phyloP scores from a whole-genome alignment of 805 yeast genomes.

The Candida taoyuanica region DNA sequence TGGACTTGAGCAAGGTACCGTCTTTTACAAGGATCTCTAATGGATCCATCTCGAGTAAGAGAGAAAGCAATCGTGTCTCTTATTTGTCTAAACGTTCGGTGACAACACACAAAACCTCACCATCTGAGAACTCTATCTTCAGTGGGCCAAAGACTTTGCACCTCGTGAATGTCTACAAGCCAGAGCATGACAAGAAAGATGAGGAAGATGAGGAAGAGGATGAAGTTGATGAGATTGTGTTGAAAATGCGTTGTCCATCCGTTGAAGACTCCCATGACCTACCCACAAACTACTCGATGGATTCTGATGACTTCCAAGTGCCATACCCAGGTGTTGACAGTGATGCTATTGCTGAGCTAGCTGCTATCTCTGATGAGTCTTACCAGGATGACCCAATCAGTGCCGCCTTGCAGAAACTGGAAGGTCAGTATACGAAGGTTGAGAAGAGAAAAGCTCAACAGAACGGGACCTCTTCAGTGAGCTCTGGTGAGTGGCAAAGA shows the following conservation, averaged over 20 bases:
- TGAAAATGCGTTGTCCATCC: background rate
- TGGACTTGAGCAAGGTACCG: constrained; percentile 20
- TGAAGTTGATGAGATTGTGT: background rate
- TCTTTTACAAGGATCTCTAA: constrained; percentile 23
- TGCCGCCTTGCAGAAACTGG: constrained; percentile 71
- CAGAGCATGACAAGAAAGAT: constrained; percentile 6
- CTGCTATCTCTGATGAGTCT: constrained; percentile 80
- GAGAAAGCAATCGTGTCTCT: constrained; percentile 15
- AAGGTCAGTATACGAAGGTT: constrained; percentile 47
- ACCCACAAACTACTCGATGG: constrained; percentile 3
- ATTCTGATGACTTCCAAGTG: constrained; percentile 20
- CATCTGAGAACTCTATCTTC: constrained; percentile 21
- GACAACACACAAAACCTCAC: constrained; percentile 13
- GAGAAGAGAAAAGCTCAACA: constrained; percentile 2
- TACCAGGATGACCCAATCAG: constrained; percentile 63
- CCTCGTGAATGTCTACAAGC: constrained; percentile 16
- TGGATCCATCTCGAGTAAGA: constrained; percentile 9
- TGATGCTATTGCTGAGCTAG: constrained; percentile 69
- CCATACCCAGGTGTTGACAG: constrained; percentile 45
- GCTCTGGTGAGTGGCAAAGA: constrained; percentile 19
- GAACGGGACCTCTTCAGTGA: constrained; percentile 13
- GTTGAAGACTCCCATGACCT: background rate
- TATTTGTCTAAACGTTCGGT: constrained; percentile 23
- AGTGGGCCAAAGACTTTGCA: constrained; percentile 13
- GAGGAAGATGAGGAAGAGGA: too few species aligned